A percentile compares a stretch with the other conserved stretches of the same genome.
Evolutionary conservation across 768 basidiomycete species (phyloP).

Genomic region (Trametes elegans): DNA sequence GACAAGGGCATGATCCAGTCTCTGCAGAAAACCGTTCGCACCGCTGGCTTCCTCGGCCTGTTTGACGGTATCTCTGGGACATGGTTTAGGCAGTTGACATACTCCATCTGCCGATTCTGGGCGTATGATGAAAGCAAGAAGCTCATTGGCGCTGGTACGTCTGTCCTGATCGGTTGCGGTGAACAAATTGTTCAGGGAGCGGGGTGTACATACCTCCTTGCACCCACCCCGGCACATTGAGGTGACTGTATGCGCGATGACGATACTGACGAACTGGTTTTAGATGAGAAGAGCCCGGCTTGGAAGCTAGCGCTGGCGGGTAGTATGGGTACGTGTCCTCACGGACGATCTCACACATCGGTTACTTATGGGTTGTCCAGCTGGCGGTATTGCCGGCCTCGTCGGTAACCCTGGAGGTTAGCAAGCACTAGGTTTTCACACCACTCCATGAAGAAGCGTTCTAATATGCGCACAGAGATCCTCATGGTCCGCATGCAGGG

Average conservation of each 20-base stretch:
- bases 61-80: constrained; percentile 89
- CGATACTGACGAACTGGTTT: background rate
- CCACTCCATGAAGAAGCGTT: too few relatives aligned
- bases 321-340: constrained; percentile 67
- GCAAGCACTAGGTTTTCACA: too few relatives aligned
- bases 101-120: constrained; percentile 91
- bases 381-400: constrained; percentile 82
- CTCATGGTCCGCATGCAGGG: constrained; percentile 74
- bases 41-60: constrained; percentile 74
- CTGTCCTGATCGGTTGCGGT: too few relatives aligned
- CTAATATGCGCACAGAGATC: constrained; percentile 24
- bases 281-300: constrained; percentile 64
- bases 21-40: constrained; percentile 77
- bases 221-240: too few relatives aligned
- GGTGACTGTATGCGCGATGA: background rate
- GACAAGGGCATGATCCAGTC: constrained; percentile 89
- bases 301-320: constrained; percentile 83
- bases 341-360: background rate
- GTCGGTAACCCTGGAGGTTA: constrained; percentile 87
- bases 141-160: constrained; percentile 59
- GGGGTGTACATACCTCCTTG: too few relatives aligned
- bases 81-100: constrained; percentile 90
- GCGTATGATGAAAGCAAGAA: constrained; percentile 92
- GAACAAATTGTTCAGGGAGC: too few relatives aligned
- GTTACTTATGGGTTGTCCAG: constrained; percentile 36